A percentile compares a stretch with the other conserved stretches of the same genome.
These are phyloP conservation scores for Hypsizygus marmoreus DNA, from an alignment of 768 basidiomycete genomes.

Conservation along the genomic window DNA sequence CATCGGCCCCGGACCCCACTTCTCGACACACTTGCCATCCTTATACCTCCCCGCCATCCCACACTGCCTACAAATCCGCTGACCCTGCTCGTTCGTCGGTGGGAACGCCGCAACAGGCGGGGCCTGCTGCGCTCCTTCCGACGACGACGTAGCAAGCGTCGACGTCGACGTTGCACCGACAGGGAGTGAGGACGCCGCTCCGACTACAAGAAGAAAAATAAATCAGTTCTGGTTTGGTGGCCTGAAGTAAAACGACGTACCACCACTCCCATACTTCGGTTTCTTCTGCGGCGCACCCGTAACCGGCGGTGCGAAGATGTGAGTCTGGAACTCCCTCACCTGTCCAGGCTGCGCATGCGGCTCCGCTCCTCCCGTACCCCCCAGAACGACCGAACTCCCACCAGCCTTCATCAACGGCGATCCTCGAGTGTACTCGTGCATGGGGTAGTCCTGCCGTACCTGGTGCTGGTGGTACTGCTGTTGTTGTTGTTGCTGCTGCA, in stretches of 20 bases:
- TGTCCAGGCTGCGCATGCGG: conserved; percentile 29
- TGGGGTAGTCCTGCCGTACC: no score
- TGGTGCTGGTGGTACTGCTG: no score
- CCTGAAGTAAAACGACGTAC: conserved; percentile 10
- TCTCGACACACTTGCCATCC: conserved; percentile 80
- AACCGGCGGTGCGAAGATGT: conserved; percentile 73
- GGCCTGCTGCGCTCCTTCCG: no score
- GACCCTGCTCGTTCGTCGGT: conserved; percentile 57
- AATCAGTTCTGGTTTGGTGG: no score
- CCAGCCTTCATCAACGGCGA: no score
- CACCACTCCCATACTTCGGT: conserved; percentile 43
- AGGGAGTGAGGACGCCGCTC: no score
- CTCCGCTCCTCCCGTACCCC: conserved; percentile 20
- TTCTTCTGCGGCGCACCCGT: conserved; percentile 76
- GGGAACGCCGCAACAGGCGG: conserved; percentile 36
- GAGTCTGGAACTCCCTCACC: conserved; percentile 53
- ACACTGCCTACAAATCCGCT: conserved; percentile 75
- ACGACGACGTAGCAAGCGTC: no score
- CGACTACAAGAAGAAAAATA: no score
- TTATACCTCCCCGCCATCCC: conserved; percentile 73
- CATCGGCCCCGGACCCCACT: no score
- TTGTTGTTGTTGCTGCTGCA: not conserved
- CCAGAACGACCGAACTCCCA: no score
- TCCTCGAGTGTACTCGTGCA: no score
- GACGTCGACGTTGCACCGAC: no score